These are phyloP conservation scores for Saposhnikovia divaricata DNA, from an alignment of 129 eudicot genomes.

Conservation along the genomic window DNA sequence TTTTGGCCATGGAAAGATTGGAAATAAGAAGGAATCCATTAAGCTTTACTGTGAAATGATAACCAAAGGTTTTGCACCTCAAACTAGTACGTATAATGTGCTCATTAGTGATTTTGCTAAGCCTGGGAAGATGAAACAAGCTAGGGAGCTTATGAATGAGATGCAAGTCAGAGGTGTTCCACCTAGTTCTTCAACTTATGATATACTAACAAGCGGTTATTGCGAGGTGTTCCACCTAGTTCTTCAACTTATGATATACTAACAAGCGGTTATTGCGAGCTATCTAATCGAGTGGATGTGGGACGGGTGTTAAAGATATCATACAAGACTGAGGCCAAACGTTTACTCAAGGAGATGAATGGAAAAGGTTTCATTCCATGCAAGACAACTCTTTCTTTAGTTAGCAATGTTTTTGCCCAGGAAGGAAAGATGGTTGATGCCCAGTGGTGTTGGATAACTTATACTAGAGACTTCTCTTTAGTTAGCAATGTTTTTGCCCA, in stretches of 20 bases:
- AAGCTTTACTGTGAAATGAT: too few relatives aligned
- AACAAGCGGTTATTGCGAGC: slow-evolving; percentile 67
- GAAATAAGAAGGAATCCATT: too few relatives aligned
- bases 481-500: too few relatives aligned
- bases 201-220: too few relatives aligned
- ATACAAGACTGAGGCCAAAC: slow-evolving; percentile 51
- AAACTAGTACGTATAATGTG: too few relatives aligned
- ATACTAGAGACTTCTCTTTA: slow-evolving; percentile 21
- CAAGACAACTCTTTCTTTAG: slow-evolving; percentile 43
- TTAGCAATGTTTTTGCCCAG: slow-evolving; percentile 32
- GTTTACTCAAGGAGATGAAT: slow-evolving; percentile 62
- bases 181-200: slow-evolving; percentile 62
- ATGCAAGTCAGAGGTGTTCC: slow-evolving; percentile 67
- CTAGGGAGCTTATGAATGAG: slow-evolving; percentile 88
- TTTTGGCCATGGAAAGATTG: too few relatives aligned
- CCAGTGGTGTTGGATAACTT: slow-evolving; percentile 22
- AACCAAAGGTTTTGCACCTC: too few relatives aligned
- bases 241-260: slow-evolving; percentile 89
- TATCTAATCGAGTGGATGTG: slow-evolving; percentile 43
- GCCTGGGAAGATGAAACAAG: slow-evolving; percentile 81
- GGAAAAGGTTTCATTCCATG: slow-evolving; percentile 68
- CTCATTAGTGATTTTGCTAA: slow-evolving; percentile 75
- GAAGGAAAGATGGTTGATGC: slow-evolving; percentile 51
- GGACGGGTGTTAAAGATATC: slow-evolving; percentile 40
- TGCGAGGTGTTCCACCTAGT: too few relatives aligned